A percentile compares a stretch with the other conserved stretches of the same genome.
phyloP scores from a whole-genome alignment of 1,139 yeast species.

The Diutina pseudorugosa region DNA sequence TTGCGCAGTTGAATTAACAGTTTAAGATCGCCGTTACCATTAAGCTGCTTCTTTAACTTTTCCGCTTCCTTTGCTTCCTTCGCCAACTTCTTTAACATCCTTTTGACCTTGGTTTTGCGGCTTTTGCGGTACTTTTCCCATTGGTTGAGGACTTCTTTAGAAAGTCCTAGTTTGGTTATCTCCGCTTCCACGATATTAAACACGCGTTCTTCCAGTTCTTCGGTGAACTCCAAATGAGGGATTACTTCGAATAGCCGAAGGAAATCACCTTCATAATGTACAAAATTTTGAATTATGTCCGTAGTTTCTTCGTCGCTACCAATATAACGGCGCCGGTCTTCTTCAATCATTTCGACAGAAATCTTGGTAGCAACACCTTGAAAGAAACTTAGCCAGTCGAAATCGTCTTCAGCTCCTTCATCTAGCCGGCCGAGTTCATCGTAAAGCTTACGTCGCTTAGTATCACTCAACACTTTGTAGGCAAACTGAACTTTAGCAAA shows the following conservation, averaged over 20 bases:
- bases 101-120: conserved; percentile 32
- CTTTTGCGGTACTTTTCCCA: conserved; percentile 46
- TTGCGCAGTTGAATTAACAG: conserved; percentile 26
- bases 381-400: conserved; percentile 58
- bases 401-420: conserved; percentile 22
- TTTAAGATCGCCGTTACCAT: conserved; percentile 34
- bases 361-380: conserved; percentile 45
- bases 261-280: conserved; percentile 57
- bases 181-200: conserved; percentile 36
- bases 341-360: conserved; percentile 62
- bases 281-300: conserved; percentile 52
- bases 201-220: conserved; percentile 48
- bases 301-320: conserved; percentile 51
- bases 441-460: conserved; percentile 39
- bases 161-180: conserved; percentile 17
- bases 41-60: conserved; percentile 38
- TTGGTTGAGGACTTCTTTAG: conserved; percentile 18
- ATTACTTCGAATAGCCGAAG: conserved; percentile 58
- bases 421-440: conserved; percentile 55
- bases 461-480: conserved; percentile 56
- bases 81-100: conserved; percentile 32
- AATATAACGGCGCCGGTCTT: conserved; percentile 56
- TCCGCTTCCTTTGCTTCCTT: conserved; percentile 65
- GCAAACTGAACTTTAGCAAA: conserved; percentile 72
- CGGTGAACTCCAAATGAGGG: conserved; percentile 63